These are phyloP conservation scores for Tinospora cordifolia DNA, from an alignment of 164 flowering plant species.

Conservation along the genomic window DNA sequence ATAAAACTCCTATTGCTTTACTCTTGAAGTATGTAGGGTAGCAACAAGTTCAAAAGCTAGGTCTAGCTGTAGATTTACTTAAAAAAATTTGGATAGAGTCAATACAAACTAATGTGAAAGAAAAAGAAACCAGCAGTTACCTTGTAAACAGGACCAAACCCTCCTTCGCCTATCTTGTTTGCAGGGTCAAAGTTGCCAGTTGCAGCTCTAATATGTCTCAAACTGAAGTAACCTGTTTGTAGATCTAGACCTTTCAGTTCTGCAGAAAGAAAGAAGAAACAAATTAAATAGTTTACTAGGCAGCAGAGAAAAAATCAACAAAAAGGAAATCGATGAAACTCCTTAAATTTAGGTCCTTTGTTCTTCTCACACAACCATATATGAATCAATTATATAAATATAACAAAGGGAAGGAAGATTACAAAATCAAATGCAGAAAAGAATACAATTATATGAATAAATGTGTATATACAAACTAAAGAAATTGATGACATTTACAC, in stretches of 20 bases:
- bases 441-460: too few species aligned
- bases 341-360: too few species aligned
- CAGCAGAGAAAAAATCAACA: background rate
- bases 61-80: background rate
- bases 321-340: too few species aligned
- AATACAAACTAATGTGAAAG: background rate
- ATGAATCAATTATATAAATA: too few species aligned
- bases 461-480: too few species aligned
- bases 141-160: constrained; percentile 83
- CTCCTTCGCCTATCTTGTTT: constrained; percentile 86
- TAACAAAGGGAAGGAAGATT: too few species aligned
- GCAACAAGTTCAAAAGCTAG: background rate
- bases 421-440: too few species aligned
- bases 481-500: too few species aligned
- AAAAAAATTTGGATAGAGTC: background rate
- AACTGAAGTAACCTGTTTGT: constrained; percentile 55
- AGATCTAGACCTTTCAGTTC: constrained; percentile 56
- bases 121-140: constrained; percentile 22
- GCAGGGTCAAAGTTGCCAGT: constrained; percentile 61
- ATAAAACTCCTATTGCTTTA: background rate
- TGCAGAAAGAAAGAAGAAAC: constrained; percentile 14
- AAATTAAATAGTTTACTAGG: background rate
- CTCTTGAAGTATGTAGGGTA: background rate
- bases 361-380: too few species aligned
- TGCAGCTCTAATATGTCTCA: constrained; percentile 68